phyloP scores from a whole-genome alignment of 441 rosid genomes.

The Arabidopsis hybrid region DNA sequence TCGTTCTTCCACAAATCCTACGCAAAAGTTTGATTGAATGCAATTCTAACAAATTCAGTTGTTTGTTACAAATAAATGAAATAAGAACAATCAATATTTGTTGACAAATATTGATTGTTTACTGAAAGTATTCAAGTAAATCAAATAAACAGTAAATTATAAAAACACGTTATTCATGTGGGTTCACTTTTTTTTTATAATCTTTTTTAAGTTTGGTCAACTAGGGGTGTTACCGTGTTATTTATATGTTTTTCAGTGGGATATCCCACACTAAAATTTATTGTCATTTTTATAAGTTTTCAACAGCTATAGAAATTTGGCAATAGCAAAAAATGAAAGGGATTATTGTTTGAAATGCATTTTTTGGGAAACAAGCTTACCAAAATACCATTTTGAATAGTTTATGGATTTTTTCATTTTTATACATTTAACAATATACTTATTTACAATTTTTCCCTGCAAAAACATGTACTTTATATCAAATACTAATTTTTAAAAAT shows the following conservation, averaged over 20 bases:
- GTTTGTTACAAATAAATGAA: background rate
- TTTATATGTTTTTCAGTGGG: background rate
- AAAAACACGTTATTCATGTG: slow-evolving; percentile 8
- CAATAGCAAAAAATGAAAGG: background rate
- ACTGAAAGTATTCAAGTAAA: background rate
- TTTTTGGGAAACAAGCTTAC: too few relatives aligned
- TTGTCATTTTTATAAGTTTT: background rate
- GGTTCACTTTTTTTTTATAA: background rate
- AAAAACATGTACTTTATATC: too few relatives aligned
- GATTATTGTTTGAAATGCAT: too few relatives aligned
- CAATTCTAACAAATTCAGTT: background rate
- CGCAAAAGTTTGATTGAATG: background rate
- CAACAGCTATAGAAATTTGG: background rate
- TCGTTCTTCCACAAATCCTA: background rate
- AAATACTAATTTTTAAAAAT: too few relatives aligned
- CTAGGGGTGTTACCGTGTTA: background rate
- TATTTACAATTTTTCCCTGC: too few relatives aligned
- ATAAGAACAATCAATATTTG: background rate
- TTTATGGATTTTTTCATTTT: too few relatives aligned
- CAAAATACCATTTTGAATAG: too few relatives aligned
- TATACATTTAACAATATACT: too few relatives aligned
- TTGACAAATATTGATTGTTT: too few relatives aligned
- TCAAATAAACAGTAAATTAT: background rate
- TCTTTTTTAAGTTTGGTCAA: too few relatives aligned
- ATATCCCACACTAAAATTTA: background rate